phyloP scores from a whole-genome alignment of 169 alveolate species.

The Plasmodium inui region DNA sequence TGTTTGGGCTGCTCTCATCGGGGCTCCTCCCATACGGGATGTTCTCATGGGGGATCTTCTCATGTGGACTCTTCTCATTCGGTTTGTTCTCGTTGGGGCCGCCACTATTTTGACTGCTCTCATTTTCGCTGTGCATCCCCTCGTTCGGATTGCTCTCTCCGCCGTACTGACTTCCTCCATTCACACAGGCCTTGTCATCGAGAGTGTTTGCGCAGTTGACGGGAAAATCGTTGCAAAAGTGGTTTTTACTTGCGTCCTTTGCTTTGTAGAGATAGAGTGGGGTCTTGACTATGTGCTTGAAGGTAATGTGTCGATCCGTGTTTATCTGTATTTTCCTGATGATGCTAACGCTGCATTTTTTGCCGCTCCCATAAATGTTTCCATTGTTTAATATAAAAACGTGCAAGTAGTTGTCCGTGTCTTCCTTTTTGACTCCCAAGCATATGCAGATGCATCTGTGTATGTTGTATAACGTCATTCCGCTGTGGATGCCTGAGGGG shows the following conservation, averaged over 20 bases:
- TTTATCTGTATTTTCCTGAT: conserved; percentile 72
- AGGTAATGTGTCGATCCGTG: conserved; percentile 66
- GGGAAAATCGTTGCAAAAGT: neutral
- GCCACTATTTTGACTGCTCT: neutral
- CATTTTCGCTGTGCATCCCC: neutral
- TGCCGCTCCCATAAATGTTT: conserved; percentile 70
- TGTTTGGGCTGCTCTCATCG: neutral
- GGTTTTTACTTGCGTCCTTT: conserved; percentile 42
- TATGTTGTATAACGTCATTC: conserved; percentile 70
- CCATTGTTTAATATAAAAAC: conserved; percentile 69
- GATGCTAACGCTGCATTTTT: conserved; percentile 73
- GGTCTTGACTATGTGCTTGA: conserved; percentile 62
- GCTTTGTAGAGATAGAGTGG: conserved; percentile 59
- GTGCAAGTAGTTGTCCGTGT: conserved; percentile 63
- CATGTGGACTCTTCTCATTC: neutral
- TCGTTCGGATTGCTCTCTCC: neutral
- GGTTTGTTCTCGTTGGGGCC: neutral
- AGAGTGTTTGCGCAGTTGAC: neutral
- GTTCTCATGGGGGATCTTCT: neutral
- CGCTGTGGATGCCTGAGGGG: conserved; percentile 63
- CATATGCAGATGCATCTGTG: conserved; percentile 72
- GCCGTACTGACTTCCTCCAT: neutral
- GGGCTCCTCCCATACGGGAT: neutral
- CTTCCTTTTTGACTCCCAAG: conserved; percentile 67
- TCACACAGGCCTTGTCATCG: neutral